Evolutionary conservation across 2,329 filamentous ascomycete genomes (phyloP), one percentile per base, ranked within the genome.

Genomic region (Fusarium phyllophilum): DNA sequence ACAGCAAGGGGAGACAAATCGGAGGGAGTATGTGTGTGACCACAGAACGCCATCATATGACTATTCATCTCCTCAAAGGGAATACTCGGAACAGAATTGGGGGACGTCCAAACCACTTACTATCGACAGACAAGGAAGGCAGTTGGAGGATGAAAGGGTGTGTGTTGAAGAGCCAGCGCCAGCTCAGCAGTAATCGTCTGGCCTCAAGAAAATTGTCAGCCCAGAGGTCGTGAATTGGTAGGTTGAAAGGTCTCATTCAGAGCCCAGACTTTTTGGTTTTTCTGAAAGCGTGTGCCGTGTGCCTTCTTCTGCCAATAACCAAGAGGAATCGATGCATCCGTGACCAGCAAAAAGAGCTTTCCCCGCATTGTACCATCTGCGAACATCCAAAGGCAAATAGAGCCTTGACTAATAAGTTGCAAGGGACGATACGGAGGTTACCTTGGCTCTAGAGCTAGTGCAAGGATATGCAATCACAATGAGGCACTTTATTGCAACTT

Each of bases 371-470:
- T 41, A 61, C 62, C 39, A 57, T 48, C 38, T 58, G 58, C 49
- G 51, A 74, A 70, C 66, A 70, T 69, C 52, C 36, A 52, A 45
- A 57, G 34, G 46, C 42, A 64, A 41, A 62, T 45, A 42, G 46
- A 42, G 54, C 34, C 29, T 64, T 70, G 66, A 70, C 67, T 70
- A 70, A 74, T 55, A 33, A 45, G 48, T 66, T 68, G 51, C 55
- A 73, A 63, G 51, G 62, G 54, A 72, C 54, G 29, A 41, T 41
- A 41, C 31, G 31, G 66, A 66, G 41, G 71, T 62, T 72, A 65
- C 67, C 67, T 72, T 74, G 68, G 69, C 66, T 66, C 51, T 52
- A 56, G 62, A 51, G 68, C 56, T 70, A 73, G 51, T 73, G 70
- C 70, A 71, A 68, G 70, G 70, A 70, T 66, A 57, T 52, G 55